Evolutionary conservation across 768 basidiomycete genomes (phyloP).

Genomic region (Lentinula edodes): DNA sequence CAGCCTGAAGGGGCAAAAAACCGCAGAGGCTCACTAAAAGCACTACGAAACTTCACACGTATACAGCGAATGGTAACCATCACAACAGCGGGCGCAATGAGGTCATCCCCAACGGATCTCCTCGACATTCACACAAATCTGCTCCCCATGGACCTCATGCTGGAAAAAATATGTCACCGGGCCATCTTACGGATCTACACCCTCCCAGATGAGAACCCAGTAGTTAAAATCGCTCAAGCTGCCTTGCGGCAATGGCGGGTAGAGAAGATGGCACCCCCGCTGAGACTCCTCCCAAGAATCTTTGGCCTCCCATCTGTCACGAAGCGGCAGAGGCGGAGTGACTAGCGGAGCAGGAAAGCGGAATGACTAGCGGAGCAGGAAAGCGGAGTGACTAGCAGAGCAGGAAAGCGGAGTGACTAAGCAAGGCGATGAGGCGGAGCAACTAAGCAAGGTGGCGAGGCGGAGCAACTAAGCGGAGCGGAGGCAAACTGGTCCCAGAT

Average conservation of each 20-base stretch:
- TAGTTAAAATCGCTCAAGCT: not conserved
- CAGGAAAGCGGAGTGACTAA: too few relatives aligned
- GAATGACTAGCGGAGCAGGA: too few relatives aligned
- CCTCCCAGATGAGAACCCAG: conserved; percentile 7
- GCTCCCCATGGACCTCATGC: conserved; percentile 8
- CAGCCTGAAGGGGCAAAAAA: not conserved
- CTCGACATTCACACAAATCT: conserved; percentile 8
- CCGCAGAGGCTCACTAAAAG: not conserved
- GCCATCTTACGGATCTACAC: conserved; percentile 6
- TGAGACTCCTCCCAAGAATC: conserved; percentile 9
- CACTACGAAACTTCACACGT: not conserved
- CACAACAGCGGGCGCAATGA: conserved; percentile 5
- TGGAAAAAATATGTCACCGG: conserved; percentile 3
- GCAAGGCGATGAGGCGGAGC: too few relatives aligned
- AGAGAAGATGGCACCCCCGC: conserved; percentile 4
- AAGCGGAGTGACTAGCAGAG: too few relatives aligned
- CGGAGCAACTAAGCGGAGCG: too few relatives aligned
- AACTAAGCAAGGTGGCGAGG: too few relatives aligned
- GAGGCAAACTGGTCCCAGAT: too few relatives aligned
- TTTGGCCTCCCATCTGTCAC: too few relatives aligned
- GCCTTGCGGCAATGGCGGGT: not conserved
- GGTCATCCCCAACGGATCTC: conserved; percentile 7
- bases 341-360: too few relatives aligned
- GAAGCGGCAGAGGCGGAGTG: too few relatives aligned
- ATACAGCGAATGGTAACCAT: not conserved